A percentile compares a stretch with the other conserved stretches of the same genome.
phyloP scores from a whole-genome alignment of 164 flowering plant genomes.

The Umbellularia californica region DNA sequence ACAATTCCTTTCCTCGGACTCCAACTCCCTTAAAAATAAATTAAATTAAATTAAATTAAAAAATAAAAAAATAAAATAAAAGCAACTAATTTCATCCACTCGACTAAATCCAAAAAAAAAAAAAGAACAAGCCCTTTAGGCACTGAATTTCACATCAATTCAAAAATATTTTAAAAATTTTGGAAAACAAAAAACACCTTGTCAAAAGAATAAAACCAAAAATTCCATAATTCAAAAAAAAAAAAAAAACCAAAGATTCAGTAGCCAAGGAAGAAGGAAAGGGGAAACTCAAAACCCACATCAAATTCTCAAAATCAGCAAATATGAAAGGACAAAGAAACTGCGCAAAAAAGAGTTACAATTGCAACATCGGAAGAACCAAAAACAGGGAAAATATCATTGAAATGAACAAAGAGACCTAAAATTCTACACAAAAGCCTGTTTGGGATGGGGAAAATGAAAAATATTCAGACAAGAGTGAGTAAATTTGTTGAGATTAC shows the following conservation, averaged over 20 bases:
- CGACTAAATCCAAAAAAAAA: not conserved
- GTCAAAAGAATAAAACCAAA: not conserved
- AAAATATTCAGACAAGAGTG: not conserved
- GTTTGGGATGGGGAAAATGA: not conserved
- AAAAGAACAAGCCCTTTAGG: not conserved
- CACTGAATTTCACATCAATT: not conserved
- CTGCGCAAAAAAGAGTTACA: not conserved
- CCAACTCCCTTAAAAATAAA: not conserved
- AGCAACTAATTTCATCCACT: not conserved
- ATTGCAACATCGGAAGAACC: not conserved
- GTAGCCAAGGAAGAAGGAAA: not conserved
- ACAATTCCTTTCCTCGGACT: not conserved
- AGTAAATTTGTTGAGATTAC: constrained; percentile 5
- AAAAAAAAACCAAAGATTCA: no score
- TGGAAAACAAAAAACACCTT: not conserved
- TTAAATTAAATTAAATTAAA: no score
- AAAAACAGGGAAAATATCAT: no score
- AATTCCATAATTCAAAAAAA: not conserved
- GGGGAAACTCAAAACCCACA: not conserved
- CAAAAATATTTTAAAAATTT: not conserved
- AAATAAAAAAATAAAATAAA: not conserved
- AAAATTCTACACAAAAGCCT: not conserved
- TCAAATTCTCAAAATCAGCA: not conserved
- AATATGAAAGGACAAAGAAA: no score
- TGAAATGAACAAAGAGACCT: not conserved